phyloP scores from a whole-genome alignment of 2,329 filamentous ascomycete genomes.

The Colletotrichum gloeosporioides region DNA sequence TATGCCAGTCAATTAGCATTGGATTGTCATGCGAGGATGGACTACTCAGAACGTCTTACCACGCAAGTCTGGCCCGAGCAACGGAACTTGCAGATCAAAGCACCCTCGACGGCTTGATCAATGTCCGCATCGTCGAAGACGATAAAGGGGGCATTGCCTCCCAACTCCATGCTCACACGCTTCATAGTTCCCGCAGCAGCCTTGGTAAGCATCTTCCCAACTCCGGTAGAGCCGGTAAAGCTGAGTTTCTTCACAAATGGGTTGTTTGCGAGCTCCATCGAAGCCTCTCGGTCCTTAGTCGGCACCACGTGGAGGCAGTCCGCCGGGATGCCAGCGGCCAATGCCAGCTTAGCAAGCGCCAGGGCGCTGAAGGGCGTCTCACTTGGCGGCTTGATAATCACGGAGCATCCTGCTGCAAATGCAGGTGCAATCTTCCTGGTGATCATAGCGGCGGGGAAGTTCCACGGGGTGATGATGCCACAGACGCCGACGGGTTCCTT shows the following conservation, averaged over 20 bases:
- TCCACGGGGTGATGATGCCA: slow-evolving; percentile 71
- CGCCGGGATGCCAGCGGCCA: slow-evolving; percentile 70
- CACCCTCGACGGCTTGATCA: slow-evolving; percentile 68
- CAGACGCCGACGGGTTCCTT: slow-evolving; percentile 73
- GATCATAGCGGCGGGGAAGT: slow-evolving; percentile 63
- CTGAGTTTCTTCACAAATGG: slow-evolving; percentile 69
- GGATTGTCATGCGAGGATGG: not conserved
- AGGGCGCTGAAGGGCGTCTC: slow-evolving; percentile 74
- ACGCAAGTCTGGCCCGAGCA: slow-evolving; percentile 77
- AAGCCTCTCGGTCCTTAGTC: slow-evolving; percentile 26
- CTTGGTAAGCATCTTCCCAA: slow-evolving; percentile 65
- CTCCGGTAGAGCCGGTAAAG: slow-evolving; percentile 68
- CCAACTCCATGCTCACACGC: slow-evolving; percentile 77
- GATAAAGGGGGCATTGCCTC: slow-evolving; percentile 78
- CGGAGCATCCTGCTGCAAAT: slow-evolving; percentile 73
- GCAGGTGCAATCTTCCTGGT: slow-evolving; percentile 51
- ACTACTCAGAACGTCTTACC: not conserved
- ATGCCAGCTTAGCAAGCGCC: slow-evolving; percentile 68
- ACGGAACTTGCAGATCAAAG: slow-evolving; percentile 74
- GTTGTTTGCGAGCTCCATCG: slow-evolving; percentile 30
- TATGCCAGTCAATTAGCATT: slow-evolving; percentile 24
- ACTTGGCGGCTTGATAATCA: slow-evolving; percentile 73
- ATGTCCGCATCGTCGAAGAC: slow-evolving; percentile 78
- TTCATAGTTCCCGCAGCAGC: slow-evolving; percentile 73
- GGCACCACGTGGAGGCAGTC: slow-evolving; percentile 57